phyloP scores from a whole-genome alignment of 2,329 filamentous ascomycete species.

The Alternaria atra region DNA sequence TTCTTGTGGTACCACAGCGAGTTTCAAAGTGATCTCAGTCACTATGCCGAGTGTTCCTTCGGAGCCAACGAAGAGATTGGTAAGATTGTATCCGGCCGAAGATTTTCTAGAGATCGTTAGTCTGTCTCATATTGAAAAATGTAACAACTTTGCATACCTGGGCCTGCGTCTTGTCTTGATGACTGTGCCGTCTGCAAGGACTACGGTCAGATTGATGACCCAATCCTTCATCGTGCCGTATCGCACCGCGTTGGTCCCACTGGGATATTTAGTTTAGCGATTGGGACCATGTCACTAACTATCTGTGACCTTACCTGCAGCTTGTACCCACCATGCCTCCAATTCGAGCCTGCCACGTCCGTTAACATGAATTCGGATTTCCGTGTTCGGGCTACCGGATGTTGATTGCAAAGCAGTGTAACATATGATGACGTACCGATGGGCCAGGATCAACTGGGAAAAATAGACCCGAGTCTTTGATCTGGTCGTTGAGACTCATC shows the following conservation, averaged over 20 bases:
- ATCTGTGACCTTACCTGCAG: constrained; percentile 49
- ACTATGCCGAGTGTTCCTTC: constrained; percentile 84
- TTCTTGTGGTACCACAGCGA: constrained; percentile 78
- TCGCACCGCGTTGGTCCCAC: constrained; percentile 79
- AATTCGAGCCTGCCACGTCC: constrained; percentile 68
- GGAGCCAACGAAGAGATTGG: constrained; percentile 79
- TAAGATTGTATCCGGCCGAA: constrained; percentile 84
- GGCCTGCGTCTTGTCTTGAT: constrained; percentile 83
- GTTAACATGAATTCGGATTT: constrained; percentile 32
- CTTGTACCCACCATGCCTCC: constrained; percentile 86
- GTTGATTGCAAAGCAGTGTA: constrained; percentile 1
- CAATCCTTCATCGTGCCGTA: constrained; percentile 91
- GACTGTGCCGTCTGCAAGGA: constrained; percentile 78
- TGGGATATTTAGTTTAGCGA: constrained; percentile 43
- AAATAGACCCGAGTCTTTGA: constrained; percentile 79
- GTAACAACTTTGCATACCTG: constrained; percentile 51
- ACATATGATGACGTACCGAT: constrained; percentile 40
- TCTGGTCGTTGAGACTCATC: constrained; percentile 84
- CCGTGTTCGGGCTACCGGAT: constrained; percentile 21
- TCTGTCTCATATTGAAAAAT: constrained; percentile 11
- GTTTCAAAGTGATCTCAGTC: constrained; percentile 83
- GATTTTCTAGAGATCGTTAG: constrained; percentile 64
- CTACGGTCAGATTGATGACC: constrained; percentile 84
- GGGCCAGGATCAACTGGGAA: constrained; percentile 90
- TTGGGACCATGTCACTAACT: background rate